Evolutionary conservation across 176 grass and related monocot species (phyloP), one percentile per base, ranked within the genome.

Genomic region (Hyparrhenia diplandra): DNA sequence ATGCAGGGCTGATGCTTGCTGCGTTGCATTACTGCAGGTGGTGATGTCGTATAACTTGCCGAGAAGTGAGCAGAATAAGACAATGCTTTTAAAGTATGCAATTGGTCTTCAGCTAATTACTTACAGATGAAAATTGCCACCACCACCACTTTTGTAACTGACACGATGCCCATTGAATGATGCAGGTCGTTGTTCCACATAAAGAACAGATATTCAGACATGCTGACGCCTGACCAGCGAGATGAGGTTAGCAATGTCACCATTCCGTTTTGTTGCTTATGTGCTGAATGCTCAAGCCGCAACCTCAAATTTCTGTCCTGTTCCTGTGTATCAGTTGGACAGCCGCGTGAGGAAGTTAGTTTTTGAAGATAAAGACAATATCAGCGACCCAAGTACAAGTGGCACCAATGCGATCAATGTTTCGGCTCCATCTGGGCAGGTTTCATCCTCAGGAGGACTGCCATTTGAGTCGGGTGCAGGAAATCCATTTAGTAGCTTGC

Each of bases 101-200:
- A 25, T 24, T 54, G 49, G 51, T 62, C 74, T 51, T 74, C 58
- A 52, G 18, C 30, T 86, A 78, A 73, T 82, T 32, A 82, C 29
- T 64, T 78, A 31, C 18, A 52, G 36, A 74, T 57, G 21, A 69
- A 72, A 86, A 43, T 20, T 47, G 67, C 17, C 10, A 73, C 45
- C 8, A n/a, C n/a, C n/a, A 6, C 78, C 34, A 25, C 55, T 76
- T 77, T 6, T 80, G 70, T 89, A 34, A 73, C 77, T 81, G 54
- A 87, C 86, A 49, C 9, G 1, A 13, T 84, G 57, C 78, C 51
- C 20, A 75, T 70, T 87, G 21, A 71, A 85, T 85, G 60, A 73
- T 18, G 28, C 76, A 97, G 94, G 91, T 80, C 87, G 78, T 61
- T 97, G 71, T 91, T 97, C 75, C 94, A 93, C 75, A 87, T 97